Evolutionary conservation across 306 rosid species (phyloP).

Genomic region (Gastrolobium bilobum): DNA sequence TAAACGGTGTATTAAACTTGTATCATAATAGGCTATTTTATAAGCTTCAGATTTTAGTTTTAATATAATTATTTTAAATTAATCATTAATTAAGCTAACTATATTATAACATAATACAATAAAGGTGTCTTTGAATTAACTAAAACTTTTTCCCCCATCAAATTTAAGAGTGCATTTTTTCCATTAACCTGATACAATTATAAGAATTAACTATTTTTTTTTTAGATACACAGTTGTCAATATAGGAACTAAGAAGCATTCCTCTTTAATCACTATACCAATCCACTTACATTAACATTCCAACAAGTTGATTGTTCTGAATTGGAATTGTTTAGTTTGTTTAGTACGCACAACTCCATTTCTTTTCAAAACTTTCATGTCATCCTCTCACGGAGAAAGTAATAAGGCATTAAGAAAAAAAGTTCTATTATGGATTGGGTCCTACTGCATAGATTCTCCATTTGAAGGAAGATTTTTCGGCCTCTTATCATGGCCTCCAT

Average conservation of each 20-base stretch:
- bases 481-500: slow-evolving; percentile 5
- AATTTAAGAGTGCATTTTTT: not conserved
- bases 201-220: not conserved
- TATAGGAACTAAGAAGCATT: not conserved
- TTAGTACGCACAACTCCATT: not conserved
- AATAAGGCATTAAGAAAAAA: not conserved
- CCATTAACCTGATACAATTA: not conserved
- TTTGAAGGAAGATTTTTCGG: slow-evolving; percentile 4
- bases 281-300: not conserved
- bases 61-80: too few relatives aligned
- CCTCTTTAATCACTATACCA: not conserved
- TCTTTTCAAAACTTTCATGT: not conserved
- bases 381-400: not conserved
- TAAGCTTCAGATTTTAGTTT: too few relatives aligned
- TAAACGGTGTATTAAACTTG: too few relatives aligned
- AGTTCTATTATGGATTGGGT: not conserved
- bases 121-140: too few relatives aligned
- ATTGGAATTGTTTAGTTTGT: not conserved
- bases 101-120: not conserved
- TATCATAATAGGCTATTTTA: too few relatives aligned
- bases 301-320: not conserved
- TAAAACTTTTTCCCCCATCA: too few relatives aligned
- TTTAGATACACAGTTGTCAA: not conserved
- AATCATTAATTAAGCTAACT: not conserved
- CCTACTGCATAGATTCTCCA: slow-evolving; percentile 17